A percentile compares a stretch with the other conserved stretches of the same genome.
phyloP scores from a whole-genome alignment of 139 green algal genomes.

The Chlorella sp. region DNA sequence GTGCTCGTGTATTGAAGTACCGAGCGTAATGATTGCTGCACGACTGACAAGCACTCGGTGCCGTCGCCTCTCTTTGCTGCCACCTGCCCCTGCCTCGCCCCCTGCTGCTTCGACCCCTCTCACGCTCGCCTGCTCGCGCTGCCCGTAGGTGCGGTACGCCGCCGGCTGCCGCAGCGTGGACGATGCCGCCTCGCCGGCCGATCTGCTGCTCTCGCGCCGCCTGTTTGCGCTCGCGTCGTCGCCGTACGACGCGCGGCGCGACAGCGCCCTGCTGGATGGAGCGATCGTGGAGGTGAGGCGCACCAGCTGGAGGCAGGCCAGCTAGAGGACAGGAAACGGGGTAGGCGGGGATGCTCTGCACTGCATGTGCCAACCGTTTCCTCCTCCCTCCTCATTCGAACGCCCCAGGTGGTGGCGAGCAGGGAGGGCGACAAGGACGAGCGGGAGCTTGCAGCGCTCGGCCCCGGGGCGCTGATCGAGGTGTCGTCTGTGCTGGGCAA shows the following conservation, averaged over 20 bases:
- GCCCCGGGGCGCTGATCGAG: constrained; percentile 52
- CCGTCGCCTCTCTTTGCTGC: too few relatives aligned
- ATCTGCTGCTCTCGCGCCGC: constrained; percentile 9
- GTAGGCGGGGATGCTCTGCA: background rate
- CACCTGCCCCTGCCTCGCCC: too few relatives aligned
- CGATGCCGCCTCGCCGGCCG: background rate
- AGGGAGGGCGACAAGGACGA: constrained; percentile 32
- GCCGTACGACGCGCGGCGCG: constrained; percentile 62
- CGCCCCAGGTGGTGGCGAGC: constrained; percentile 46
- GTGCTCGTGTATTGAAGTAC: too few relatives aligned
- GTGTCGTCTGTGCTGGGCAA: constrained; percentile 73
- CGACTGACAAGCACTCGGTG: too few relatives aligned
- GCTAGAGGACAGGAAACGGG: background rate
- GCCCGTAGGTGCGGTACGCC: constrained; percentile 34
- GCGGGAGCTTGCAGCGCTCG: constrained; percentile 48
- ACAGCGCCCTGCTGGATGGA: constrained; percentile 68
- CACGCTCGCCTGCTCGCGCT: too few relatives aligned
- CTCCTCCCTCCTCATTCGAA: background rate
- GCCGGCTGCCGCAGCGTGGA: constrained; percentile 1
- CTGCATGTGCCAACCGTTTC: background rate
- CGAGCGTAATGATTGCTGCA: too few relatives aligned
- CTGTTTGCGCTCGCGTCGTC: constrained; percentile 48
- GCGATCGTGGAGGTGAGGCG: constrained; percentile 75
- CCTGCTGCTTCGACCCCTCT: too few relatives aligned
- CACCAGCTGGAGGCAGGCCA: background rate